Conservation (phyloP, 2,329 filamentous ascomycete species). For the Fusarium oligoseptatum region DNA sequence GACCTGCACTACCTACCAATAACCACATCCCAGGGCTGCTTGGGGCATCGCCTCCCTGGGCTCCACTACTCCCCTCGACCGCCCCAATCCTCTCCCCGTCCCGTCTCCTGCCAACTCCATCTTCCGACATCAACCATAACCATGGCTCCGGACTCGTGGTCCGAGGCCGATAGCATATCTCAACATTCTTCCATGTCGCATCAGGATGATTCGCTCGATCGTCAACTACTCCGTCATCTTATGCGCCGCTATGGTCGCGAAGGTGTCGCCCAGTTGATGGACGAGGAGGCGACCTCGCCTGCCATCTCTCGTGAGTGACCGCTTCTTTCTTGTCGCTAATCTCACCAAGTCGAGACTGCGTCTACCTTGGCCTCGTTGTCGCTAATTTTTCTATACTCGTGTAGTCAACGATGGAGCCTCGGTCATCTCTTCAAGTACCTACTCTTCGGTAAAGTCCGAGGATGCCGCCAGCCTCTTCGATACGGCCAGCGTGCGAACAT, state of each 20-base stretch:
- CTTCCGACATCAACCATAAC: constrained; percentile 34
- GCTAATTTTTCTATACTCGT: constrained; percentile 12
- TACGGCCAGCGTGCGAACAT: constrained; percentile 52
- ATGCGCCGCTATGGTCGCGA: constrained; percentile 51
- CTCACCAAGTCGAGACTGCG: neutral
- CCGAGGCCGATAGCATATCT: constrained; percentile 49
- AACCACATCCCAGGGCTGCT: constrained; percentile 39
- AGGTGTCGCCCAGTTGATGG: constrained; percentile 50
- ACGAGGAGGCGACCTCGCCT: constrained; percentile 49
- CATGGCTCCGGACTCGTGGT: constrained; percentile 51
- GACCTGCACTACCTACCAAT: constrained; percentile 23
- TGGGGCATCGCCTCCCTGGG: constrained; percentile 36
- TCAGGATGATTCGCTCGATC: constrained; percentile 49
- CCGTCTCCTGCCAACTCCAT: constrained; percentile 5
- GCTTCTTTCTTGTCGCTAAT: neutral
- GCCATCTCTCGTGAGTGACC: constrained; percentile 47
- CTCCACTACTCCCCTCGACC: constrained; percentile 39
- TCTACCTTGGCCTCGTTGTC: neutral
- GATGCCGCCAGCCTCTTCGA: constrained; percentile 55
- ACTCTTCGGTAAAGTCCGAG: constrained; percentile 53
- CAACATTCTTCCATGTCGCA: constrained; percentile 45
- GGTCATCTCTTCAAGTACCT: constrained; percentile 51
- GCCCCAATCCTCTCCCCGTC: constrained; percentile 27
- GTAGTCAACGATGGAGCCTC: constrained; percentile 52
- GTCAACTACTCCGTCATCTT: constrained; percentile 53